These are phyloP conservation scores for Monosporascus sp. DNA, from an alignment of 2,329 filamentous ascomycete species.

Conservation along the genomic window DNA sequence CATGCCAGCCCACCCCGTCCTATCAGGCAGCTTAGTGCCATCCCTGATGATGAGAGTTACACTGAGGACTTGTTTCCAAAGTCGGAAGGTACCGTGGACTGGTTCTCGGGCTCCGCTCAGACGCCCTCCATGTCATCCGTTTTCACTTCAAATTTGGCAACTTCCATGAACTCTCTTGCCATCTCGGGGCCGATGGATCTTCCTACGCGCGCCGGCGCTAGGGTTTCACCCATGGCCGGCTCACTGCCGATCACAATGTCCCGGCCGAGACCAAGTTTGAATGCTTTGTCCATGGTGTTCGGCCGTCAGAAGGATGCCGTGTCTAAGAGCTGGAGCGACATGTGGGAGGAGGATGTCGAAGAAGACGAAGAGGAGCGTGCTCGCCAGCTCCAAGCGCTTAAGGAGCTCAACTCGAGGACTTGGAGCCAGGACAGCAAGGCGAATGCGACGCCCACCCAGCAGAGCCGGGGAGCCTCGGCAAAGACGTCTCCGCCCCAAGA, in stretches of 20 bases:
- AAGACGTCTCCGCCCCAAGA: conserved; percentile 36
- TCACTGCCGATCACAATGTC: conserved; percentile 77
- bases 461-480: conserved; percentile 40
- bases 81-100: conserved; percentile 67
- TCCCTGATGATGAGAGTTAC: conserved; percentile 75
- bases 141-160: conserved; percentile 73
- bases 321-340: conserved; percentile 98
- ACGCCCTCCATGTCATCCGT: conserved; percentile 81
- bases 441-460: conserved; percentile 26
- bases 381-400: conserved; percentile 54
- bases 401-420: conserved; percentile 66
- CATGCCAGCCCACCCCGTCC: conserved; percentile 67
- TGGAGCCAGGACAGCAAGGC: conserved; percentile 72
- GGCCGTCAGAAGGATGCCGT: conserved; percentile 71
- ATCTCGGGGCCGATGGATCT: conserved; percentile 42
- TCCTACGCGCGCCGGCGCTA: conserved; percentile 42
- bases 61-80: conserved; percentile 80
- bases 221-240: conserved; percentile 55
- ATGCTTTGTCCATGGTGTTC: conserved; percentile 74
- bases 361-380: conserved; percentile 63
- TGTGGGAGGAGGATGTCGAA: conserved; percentile 90
- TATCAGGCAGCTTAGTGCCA: conserved; percentile 80
- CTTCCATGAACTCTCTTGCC: conserved; percentile 72
- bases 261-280: conserved; percentile 62
- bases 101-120: conserved; percentile 71